phyloP scores from a whole-genome alignment of 139 green algal genomes.

The Tetradesmus obliquus region DNA sequence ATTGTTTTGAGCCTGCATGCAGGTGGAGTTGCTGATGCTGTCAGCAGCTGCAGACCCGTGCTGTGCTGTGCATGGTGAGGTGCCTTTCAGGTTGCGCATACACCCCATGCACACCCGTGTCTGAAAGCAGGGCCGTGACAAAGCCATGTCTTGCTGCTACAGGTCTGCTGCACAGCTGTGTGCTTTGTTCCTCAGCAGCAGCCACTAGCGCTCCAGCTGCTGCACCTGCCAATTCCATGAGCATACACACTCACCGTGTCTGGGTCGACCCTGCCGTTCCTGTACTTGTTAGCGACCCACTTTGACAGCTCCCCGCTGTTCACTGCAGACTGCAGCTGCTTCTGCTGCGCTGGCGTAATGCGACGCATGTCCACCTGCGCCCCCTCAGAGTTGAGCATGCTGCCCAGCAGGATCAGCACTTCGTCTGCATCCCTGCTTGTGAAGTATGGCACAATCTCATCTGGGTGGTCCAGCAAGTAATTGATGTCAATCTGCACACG shows the following conservation, averaged over 20 bases:
- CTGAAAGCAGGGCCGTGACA: neutral
- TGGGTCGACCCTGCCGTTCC: conserved; percentile 9
- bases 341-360: conserved; percentile 15
- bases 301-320: neutral
- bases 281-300: conserved; percentile 33
- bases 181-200: neutral
- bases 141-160: neutral
- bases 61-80: neutral
- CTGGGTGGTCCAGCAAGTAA: conserved; percentile 39
- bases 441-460: conserved; percentile 47
- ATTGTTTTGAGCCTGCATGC: neutral
- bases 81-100: neutral
- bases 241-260: conserved; percentile 9
- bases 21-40: no score
- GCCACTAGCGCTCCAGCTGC: neutral
- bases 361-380: neutral
- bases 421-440: conserved; percentile 27
- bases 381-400: neutral
- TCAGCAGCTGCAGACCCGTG: neutral
- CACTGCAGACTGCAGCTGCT: conserved; percentile 23
- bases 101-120: neutral
- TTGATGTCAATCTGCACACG: conserved; percentile 10
- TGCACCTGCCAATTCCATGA: neutral
- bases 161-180: neutral
- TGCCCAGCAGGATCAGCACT: conserved; percentile 14